A percentile compares a stretch with the other conserved stretches of the same genome.
Evolutionary conservation across 371 early-diverging fungal genomes (phyloP).

Genomic region (Rhizopus stolonifer): DNA sequence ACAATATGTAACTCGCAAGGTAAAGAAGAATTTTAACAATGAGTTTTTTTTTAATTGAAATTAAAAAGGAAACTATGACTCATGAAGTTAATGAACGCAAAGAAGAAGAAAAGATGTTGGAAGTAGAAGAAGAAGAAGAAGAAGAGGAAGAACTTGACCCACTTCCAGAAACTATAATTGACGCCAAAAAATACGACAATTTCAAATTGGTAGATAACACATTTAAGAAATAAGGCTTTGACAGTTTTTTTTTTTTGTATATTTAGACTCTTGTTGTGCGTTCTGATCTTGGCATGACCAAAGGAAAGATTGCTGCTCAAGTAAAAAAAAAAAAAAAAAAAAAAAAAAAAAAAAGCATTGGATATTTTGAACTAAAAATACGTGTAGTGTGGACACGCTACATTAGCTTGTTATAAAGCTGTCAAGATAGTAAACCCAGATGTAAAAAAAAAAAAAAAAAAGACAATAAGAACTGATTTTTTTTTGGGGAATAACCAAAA

Average conservation of each 20-base stretch:
- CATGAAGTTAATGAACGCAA: too few relatives aligned
- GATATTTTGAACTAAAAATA: too few relatives aligned
- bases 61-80: slow-evolving; percentile 6
- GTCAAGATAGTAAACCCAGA: slow-evolving; percentile 52
- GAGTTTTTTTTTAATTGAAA: not conserved
- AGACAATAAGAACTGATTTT: not conserved
- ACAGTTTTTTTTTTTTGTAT: slow-evolving; percentile 8
- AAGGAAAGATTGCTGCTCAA: slow-evolving; percentile 96
- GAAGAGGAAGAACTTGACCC: slow-evolving; percentile 35
- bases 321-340: slow-evolving; percentile 20
- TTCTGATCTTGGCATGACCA: slow-evolving; percentile 92
- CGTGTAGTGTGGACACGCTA: slow-evolving; percentile 87
- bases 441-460: slow-evolving; percentile 23
- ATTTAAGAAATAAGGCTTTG: too few relatives aligned
- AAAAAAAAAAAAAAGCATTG: not conserved
- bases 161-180: slow-evolving; percentile 27
- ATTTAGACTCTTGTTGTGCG: slow-evolving; percentile 75
- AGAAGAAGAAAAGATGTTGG: too few relatives aligned
- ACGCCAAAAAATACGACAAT: slow-evolving; percentile 35
- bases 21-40: not conserved
- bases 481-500: too few relatives aligned
- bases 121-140: too few relatives aligned
- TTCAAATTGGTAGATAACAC: slow-evolving; percentile 47
- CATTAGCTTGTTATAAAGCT: slow-evolving; percentile 83
- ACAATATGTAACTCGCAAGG: slow-evolving; percentile 3